Percentiles rank a stretch among this genome's conserved stretches.
These are phyloP conservation scores for Pythium chondricola DNA, from an alignment of 352 stramenopile genomes.

Conservation along the genomic window DNA sequence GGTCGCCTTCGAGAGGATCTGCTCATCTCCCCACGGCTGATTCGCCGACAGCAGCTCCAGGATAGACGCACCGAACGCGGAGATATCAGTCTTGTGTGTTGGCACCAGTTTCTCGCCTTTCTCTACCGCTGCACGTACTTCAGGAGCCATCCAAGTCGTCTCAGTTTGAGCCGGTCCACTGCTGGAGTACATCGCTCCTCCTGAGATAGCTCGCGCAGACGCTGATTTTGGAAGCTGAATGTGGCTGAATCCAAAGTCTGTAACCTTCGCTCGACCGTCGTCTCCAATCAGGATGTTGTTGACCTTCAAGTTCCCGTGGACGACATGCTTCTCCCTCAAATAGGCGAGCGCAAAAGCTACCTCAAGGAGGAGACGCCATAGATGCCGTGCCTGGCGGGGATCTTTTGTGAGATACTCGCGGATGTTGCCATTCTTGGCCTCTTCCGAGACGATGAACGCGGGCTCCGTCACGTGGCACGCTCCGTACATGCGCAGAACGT, in stretches of 20 bases:
- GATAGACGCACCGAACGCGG: slow-evolving; percentile 48
- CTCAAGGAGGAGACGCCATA: slow-evolving; percentile 28
- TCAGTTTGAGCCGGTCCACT: slow-evolving; percentile 2
- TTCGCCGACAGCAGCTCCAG: slow-evolving; percentile 15
- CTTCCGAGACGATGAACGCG: slow-evolving; percentile 26
- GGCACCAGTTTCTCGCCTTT: slow-evolving; percentile 5
- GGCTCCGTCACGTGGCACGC: slow-evolving; percentile 23
- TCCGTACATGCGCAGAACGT: slow-evolving; percentile 30
- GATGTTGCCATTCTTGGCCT: slow-evolving; percentile 19
- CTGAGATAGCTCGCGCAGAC: too few relatives aligned
- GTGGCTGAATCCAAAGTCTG: slow-evolving; percentile 30
- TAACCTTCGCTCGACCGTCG: slow-evolving; percentile 25
- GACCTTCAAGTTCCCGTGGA: slow-evolving; percentile 84
- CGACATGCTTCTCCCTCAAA: slow-evolving; percentile 41
- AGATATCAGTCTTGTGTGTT: slow-evolving; percentile 32
- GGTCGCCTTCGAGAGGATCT: slow-evolving; percentile 1
- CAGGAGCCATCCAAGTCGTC: slow-evolving; percentile 7
- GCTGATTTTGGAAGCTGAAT: too few relatives aligned
- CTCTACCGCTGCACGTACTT: slow-evolving; percentile 5
- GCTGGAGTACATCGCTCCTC: too few relatives aligned
- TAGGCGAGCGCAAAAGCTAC: slow-evolving; percentile 40
- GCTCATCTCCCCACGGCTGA: background rate
- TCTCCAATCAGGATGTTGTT: slow-evolving; percentile 76
- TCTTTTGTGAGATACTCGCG: slow-evolving; percentile 17
- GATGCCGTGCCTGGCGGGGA: background rate